Evolutionary conservation across 495 filamentous ascomycete species (phyloP).

Genomic region (Neohortaea acidophila): DNA sequence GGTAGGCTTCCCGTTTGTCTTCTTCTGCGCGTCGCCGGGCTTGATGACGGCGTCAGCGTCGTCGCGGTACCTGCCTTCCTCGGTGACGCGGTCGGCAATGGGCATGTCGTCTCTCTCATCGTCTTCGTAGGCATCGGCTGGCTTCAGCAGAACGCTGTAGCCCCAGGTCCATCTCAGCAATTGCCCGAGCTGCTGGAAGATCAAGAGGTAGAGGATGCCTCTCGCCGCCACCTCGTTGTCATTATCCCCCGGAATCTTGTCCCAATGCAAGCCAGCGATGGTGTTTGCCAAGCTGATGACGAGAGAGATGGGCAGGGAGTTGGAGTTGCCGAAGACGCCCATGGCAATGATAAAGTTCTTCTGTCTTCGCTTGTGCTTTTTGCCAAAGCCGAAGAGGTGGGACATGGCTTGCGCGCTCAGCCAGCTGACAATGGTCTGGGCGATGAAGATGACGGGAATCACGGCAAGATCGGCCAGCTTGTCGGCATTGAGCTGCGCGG

Average conservation of each 20-base stretch:
- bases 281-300: conserved; percentile 89
- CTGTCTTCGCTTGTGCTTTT: conserved; percentile 45
- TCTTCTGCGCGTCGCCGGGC: conserved; percentile 15
- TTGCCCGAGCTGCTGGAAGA: conserved; percentile 96
- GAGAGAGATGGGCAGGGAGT: conserved; percentile 91
- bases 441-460: conserved; percentile 82
- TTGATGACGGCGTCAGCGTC: conserved; percentile 33
- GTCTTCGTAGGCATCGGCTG: conserved; percentile 53
- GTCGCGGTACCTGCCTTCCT: conserved; percentile 43
- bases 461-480: conserved; percentile 81
- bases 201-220: conserved; percentile 86
- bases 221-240: conserved; percentile 87
- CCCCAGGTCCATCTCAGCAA: conserved; percentile 97
- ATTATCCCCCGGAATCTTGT: conserved; percentile 76
- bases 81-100: conserved; percentile 5
- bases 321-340: conserved; percentile 97
- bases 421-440: conserved; percentile 77
- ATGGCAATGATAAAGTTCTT: conserved; percentile 92
- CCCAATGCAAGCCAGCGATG: conserved; percentile 82
- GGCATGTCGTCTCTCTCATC: conserved; percentile 22
- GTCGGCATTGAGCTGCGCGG: conserved; percentile 82
- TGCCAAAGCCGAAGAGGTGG: conserved; percentile 52
- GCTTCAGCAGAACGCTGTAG: conserved; percentile 78
- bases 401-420: conserved; percentile 52
- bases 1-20: conserved; percentile 27